Conservation (phyloP, 306 rosid genomes). For the Abrus precatorius region DNA sequence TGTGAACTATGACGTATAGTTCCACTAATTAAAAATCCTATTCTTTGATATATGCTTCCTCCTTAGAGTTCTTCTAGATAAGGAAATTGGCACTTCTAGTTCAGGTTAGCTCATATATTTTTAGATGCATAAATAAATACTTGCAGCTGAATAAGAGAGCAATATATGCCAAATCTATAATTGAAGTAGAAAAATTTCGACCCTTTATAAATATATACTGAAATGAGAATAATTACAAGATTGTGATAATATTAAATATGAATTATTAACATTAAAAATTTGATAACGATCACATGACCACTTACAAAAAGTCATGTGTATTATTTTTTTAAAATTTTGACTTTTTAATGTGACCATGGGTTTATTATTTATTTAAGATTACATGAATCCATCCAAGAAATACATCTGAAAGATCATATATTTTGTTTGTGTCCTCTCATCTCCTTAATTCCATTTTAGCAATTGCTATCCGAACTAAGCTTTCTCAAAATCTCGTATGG, state of each 20-base stretch:
- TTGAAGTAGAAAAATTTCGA: neutral
- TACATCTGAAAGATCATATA: conserved; percentile 1
- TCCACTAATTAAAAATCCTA: conserved; percentile 33
- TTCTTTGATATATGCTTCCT: conserved; percentile 12
- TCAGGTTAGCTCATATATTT: conserved; percentile 2
- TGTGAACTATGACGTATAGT: conserved; percentile 51
- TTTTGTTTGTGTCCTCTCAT: neutral
- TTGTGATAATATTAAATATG: no score
- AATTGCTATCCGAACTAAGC: neutral
- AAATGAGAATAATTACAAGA: no score
- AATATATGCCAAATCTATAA: neutral
- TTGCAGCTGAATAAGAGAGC: conserved; percentile 8
- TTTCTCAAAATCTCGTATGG: neutral
- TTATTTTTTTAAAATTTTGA: no score
- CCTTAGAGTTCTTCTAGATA: neutral
- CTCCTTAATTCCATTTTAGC: neutral
- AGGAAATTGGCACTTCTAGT: conserved; percentile 45
- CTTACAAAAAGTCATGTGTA: no score
- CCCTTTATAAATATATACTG: neutral
- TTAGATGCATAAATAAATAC: neutral
- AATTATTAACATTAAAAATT: no score
- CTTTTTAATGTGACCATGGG: no score
- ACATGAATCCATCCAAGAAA: neutral
- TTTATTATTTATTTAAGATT: neutral
- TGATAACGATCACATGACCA: no score